These are phyloP conservation scores for Penicillium waksmanii DNA, from an alignment of 495 filamentous ascomycete genomes.

Conservation along the genomic window DNA sequence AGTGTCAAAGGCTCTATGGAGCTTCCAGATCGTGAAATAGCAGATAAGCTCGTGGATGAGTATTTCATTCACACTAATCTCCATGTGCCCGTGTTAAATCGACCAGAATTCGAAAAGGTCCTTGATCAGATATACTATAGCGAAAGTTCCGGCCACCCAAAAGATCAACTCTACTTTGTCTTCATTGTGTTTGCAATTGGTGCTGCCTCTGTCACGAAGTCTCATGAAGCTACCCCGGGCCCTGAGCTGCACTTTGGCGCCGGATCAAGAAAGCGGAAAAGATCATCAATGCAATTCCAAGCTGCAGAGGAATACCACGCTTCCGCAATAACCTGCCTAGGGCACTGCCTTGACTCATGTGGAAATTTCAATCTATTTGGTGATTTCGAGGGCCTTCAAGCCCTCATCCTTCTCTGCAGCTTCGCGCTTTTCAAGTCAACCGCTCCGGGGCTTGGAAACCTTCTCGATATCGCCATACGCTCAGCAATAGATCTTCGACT, in stretches of 20 bases:
- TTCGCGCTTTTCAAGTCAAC: background rate
- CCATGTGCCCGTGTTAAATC: background rate
- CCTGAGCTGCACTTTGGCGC: no score
- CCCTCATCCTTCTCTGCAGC: background rate
- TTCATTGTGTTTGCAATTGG: conserved; percentile 2
- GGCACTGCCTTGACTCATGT: background rate
- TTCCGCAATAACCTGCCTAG: background rate
- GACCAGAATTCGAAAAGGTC: background rate
- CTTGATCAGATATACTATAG: background rate
- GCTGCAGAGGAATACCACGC: background rate
- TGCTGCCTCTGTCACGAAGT: background rate
- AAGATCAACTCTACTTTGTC: background rate
- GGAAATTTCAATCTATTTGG: background rate
- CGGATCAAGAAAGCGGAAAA: background rate
- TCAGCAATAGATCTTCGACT: conserved; percentile 9
- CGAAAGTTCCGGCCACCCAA: background rate
- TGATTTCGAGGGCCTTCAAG: background rate
- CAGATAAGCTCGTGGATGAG: background rate
- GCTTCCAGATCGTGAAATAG: background rate
- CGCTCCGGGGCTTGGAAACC: background rate
- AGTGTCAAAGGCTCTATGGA: conserved; percentile 40
- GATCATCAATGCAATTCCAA: background rate
- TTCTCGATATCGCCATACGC: conserved; percentile 2
- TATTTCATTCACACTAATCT: conserved; percentile 7
- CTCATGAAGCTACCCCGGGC: background rate